Conservation (phyloP, 257 asterid species). For the Anisodus tanguticus region DNA sequence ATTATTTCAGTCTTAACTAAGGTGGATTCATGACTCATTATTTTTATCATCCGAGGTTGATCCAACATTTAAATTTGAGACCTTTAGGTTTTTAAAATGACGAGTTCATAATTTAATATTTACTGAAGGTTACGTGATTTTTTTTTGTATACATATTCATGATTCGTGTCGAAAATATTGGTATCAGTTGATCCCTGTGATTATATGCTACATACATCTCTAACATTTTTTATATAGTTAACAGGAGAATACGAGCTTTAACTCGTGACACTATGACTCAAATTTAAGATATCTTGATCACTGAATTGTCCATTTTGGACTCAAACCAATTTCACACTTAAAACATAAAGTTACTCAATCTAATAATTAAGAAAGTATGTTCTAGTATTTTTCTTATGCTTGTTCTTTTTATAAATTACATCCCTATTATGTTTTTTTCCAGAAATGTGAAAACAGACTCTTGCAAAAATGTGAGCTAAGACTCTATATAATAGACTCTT, state of each 20-base stretch:
- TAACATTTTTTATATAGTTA: not conserved
- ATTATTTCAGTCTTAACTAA: not conserved
- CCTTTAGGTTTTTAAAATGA: no score
- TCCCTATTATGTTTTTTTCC: no score
- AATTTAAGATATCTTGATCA: no score
- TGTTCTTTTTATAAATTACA: not conserved
- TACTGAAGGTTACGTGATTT: no score
- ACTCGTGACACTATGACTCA: not conserved
- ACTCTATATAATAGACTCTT: no score
- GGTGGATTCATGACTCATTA: not conserved
- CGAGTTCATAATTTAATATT: not conserved
- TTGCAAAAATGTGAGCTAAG: no score
- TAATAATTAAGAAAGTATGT: no score
- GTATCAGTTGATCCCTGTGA: not conserved
- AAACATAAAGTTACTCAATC: no score
- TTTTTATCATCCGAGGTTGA: not conserved
- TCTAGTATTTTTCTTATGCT: not conserved
- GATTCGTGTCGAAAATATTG: not conserved
- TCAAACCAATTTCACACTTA: no score
- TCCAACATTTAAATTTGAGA: not conserved
- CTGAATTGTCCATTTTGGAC: no score
- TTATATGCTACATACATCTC: not conserved
- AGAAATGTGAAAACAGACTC: no score
- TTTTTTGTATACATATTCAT: no score
- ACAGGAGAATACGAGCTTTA: not conserved